Evolutionary conservation across 163 green algal genomes (phyloP).

Genomic region (Coccomyxa subellipsoidea): DNA sequence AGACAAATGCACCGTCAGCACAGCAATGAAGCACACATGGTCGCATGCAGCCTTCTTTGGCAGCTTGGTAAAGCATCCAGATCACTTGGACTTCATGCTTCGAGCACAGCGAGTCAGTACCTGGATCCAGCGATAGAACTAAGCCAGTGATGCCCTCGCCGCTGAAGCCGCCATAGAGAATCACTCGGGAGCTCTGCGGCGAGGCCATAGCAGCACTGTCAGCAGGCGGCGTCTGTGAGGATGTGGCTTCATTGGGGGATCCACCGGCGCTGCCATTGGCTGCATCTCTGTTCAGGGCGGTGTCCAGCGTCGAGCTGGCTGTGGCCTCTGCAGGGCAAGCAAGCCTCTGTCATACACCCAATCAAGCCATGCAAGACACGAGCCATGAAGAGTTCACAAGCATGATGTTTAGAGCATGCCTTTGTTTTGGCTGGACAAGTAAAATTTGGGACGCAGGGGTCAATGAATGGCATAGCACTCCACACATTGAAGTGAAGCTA

Average conservation of each 20-base stretch:
- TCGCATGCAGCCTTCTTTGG: too few species aligned
- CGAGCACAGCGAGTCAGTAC: background rate
- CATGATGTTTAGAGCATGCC: too few species aligned
- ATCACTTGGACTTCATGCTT: background rate
- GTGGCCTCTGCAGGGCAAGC: background rate
- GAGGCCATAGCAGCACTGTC: too few species aligned
- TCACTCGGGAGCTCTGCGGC: background rate
- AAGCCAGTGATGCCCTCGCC: constrained; percentile 11
- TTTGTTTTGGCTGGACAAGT: too few species aligned
- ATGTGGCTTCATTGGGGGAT: background rate
- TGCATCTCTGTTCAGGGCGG: background rate
- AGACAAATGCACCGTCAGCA: too few species aligned
- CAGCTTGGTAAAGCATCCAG: background rate
- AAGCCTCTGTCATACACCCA: background rate
- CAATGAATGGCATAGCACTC: background rate
- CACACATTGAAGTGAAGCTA: too few species aligned
- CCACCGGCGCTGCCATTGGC: background rate
- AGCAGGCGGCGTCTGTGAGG: too few species aligned
- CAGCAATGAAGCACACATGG: too few species aligned
- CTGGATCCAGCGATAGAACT: constrained; percentile 17
- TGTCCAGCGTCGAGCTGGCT: background rate
- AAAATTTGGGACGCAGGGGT: background rate
- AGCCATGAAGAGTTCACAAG: too few species aligned
- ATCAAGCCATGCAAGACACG: too few species aligned
- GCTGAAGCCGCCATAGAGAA: constrained; percentile 23